Evolutionary conservation across 2,329 filamentous ascomycete genomes (phyloP).

Genomic region (Aspergillus sergii): DNA sequence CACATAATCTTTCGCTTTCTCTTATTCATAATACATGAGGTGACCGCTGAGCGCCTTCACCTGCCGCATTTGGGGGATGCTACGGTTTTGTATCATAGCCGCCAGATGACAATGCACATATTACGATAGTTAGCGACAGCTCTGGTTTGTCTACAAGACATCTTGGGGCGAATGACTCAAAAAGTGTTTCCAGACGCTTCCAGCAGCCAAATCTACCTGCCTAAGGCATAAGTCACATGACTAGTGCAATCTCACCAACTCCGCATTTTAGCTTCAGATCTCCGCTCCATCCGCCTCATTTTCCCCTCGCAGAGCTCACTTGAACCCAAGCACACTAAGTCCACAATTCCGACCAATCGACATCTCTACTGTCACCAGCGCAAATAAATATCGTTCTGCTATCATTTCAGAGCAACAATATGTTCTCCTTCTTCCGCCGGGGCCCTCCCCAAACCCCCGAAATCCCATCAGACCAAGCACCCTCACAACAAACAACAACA

Average conservation of each 20-base stretch:
- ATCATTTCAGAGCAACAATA: constrained; percentile 8
- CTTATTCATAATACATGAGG: neutral
- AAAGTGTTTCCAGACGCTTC: neutral
- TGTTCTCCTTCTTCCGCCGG: constrained; percentile 28
- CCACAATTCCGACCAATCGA: neutral
- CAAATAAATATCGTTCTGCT: neutral
- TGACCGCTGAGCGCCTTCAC: neutral
- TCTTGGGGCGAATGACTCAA: neutral
- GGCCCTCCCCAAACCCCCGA: neutral
- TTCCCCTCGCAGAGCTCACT: neutral
- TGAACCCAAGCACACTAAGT: neutral
- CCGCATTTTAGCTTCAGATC: constrained; percentile 8
- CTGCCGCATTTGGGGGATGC: neutral
- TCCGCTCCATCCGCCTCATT: neutral
- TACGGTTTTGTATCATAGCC: neutral
- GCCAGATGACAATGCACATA: neutral
- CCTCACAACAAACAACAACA: constrained; percentile 10
- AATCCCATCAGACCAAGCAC: constrained; percentile 2
- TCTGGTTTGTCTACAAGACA: neutral
- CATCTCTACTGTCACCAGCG: neutral
- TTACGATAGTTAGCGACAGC: neutral
- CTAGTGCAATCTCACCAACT: neutral
- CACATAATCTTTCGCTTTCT: neutral
- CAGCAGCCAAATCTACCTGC: neutral
- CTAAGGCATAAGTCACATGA: constrained; percentile 11